Evolutionary conservation across 139 green algal genomes (phyloP).

Genomic region (Micromonas commoda): DNA sequence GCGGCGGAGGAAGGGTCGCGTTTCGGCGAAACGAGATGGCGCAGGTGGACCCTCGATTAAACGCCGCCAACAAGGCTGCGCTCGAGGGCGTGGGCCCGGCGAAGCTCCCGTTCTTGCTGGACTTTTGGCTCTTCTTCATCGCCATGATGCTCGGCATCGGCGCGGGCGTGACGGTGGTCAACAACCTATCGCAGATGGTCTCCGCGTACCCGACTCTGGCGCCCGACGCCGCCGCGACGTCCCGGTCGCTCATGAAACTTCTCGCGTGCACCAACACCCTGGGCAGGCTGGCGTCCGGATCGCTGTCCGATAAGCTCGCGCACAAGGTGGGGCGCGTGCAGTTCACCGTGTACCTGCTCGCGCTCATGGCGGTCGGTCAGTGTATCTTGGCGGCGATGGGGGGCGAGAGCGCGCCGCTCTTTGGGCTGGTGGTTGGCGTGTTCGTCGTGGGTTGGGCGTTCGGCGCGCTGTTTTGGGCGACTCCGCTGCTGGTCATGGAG

Average conservation of each 20-base stretch:
- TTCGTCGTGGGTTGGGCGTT: not conserved
- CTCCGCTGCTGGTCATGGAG: slow-evolving; percentile 2
- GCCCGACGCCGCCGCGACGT: not conserved
- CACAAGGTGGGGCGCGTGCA: not conserved
- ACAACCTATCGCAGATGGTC: slow-evolving; percentile 5
- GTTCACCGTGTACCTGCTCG: not conserved
- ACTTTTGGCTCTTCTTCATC: slow-evolving; percentile 3
- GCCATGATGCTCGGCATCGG: not conserved
- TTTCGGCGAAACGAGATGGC: not conserved
- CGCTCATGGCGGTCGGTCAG: not conserved
- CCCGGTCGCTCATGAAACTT: not conserved
- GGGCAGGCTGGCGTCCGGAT: not conserved
- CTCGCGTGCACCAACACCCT: slow-evolving; percentile 10
- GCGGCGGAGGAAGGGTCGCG: not conserved
- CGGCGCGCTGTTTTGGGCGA: slow-evolving; percentile 14
- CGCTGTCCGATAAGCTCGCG: not conserved
- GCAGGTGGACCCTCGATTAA: not conserved
- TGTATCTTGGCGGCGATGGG: not conserved
- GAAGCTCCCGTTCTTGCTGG: not conserved
- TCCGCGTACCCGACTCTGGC: not conserved
- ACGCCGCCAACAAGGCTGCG: not conserved
- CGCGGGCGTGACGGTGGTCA: slow-evolving; percentile 8
- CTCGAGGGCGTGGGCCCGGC: not conserved
- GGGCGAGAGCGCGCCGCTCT: not conserved
- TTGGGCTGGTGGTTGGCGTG: not conserved